These are phyloP conservation scores for Austroboletus eburneus DNA, from an alignment of 768 basidiomycete species.

Conservation along the genomic window DNA sequence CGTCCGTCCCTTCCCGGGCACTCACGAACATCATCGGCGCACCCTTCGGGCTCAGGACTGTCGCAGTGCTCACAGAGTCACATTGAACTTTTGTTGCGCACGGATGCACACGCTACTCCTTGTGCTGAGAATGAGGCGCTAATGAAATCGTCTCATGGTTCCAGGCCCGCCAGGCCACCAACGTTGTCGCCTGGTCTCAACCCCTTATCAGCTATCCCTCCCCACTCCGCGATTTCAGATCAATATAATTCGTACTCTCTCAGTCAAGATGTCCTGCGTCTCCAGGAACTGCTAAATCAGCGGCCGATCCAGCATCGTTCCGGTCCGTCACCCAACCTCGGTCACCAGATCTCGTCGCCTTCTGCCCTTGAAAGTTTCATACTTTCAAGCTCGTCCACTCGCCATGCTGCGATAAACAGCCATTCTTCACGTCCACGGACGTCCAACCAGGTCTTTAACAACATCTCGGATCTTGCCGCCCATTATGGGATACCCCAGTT, in stretches of 20 bases:
- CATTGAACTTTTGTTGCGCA: conserved; percentile 13
- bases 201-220: conserved; percentile 22
- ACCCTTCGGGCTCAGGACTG: conserved; percentile 14
- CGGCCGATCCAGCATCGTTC: conserved; percentile 37
- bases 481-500: conserved; percentile 78
- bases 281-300: conserved; percentile 41
- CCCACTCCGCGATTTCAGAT: conserved; percentile 48
- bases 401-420: conserved; percentile 59
- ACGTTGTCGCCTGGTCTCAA: conserved; percentile 44
- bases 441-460: conserved; percentile 57
- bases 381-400: conserved; percentile 50
- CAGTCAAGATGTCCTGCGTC: conserved; percentile 43
- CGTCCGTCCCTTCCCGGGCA: conserved; percentile 26
- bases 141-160: conserved; percentile 36
- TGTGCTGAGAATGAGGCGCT: conserved; percentile 44
- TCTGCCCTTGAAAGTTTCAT: conserved; percentile 44
- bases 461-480: conserved; percentile 63
- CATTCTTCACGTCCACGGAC: conserved; percentile 61
- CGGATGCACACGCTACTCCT: conserved; percentile 23
- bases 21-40: conserved; percentile 31
- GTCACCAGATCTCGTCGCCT: conserved; percentile 37
- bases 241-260: conserved; percentile 31
- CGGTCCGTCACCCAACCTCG: conserved; percentile 36
- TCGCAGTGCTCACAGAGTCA: conserved; percentile 24
- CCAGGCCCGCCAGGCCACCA: conserved; percentile 52